These are phyloP conservation scores for Lachancea sp. DNA, from an alignment of 805 yeast species.

Conservation along the genomic window DNA sequence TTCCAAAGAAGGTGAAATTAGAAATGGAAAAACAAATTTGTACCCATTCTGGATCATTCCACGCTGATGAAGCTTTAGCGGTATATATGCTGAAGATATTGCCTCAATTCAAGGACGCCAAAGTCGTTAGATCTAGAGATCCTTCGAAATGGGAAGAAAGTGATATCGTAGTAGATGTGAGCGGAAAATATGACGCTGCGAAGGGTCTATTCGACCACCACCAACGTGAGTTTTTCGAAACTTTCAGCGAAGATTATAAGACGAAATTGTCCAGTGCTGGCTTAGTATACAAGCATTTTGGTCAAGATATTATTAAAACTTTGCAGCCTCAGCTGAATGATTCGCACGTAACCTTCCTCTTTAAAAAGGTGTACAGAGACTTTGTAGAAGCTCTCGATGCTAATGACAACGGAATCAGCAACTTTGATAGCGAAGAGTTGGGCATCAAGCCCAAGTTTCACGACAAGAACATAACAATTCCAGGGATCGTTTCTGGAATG, in stretches of 20 bases:
- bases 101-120: constrained; percentile 61
- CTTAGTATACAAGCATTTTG: constrained; percentile 79
- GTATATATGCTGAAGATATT: constrained; percentile 74
- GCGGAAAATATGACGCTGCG: constrained; percentile 79
- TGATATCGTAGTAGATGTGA: constrained; percentile 92
- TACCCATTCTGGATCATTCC: constrained; percentile 90
- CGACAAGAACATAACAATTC: constrained; percentile 68
- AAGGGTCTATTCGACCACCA: constrained; percentile 90
- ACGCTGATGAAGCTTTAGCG: constrained; percentile 95
- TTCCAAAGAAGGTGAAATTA: constrained; percentile 18
- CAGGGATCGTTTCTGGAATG: constrained; percentile 68
- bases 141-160: constrained; percentile 76
- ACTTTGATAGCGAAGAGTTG: constrained; percentile 42
- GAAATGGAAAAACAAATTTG: constrained; percentile 50
- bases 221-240: constrained; percentile 82
- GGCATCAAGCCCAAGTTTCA: constrained; percentile 55
- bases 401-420: constrained; percentile 86
- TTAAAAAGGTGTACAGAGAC: constrained; percentile 72
- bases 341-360: constrained; percentile 54
- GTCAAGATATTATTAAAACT: constrained; percentile 55
- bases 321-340: constrained; percentile 40
- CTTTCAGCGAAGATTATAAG: constrained; percentile 53
- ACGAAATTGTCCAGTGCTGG: constrained; percentile 95
- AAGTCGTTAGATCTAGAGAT: constrained; percentile 75
- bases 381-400: constrained; percentile 93